A percentile compares a stretch with the other conserved stretches of the same genome.
Evolutionary conservation across 2,329 filamentous ascomycete genomes (phyloP).

Genomic region (Fusarium gaditjirri): DNA sequence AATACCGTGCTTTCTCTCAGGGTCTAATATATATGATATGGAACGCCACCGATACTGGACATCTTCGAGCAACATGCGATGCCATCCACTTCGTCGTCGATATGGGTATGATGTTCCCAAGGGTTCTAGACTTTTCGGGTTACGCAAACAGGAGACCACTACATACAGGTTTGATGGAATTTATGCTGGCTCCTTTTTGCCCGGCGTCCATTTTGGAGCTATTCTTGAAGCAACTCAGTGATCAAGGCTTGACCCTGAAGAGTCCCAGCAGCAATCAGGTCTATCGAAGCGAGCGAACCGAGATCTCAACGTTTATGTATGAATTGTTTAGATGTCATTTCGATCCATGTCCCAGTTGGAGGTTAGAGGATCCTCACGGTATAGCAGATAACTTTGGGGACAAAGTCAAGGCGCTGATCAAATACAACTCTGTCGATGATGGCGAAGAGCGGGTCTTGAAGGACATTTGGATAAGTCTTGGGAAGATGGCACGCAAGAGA

Average conservation of each 20-base stretch:
- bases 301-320: not conserved
- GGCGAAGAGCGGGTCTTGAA: not conserved
- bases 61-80: not conserved
- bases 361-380: not conserved
- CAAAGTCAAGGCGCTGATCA: not conserved
- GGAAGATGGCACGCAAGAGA: not conserved
- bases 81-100: not conserved
- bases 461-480: rapidly evolving
- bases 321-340: not conserved
- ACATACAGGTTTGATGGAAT: not conserved
- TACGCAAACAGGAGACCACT: rapidly evolving
- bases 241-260: not conserved
- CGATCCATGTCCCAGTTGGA: too few relatives aligned
- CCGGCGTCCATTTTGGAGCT: not conserved
- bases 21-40: not conserved
- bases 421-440: not conserved
- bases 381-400: not conserved
- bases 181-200: not conserved
- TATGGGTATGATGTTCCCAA: not conserved
- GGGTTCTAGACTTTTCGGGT: not conserved
- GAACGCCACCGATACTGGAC: not conserved
- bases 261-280: not conserved
- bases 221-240: not conserved
- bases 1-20: not conserved
- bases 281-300: not conserved